These are phyloP conservation scores for Dendrobium huoshanense DNA, from an alignment of 106 monocot species.

Conservation along the genomic window DNA sequence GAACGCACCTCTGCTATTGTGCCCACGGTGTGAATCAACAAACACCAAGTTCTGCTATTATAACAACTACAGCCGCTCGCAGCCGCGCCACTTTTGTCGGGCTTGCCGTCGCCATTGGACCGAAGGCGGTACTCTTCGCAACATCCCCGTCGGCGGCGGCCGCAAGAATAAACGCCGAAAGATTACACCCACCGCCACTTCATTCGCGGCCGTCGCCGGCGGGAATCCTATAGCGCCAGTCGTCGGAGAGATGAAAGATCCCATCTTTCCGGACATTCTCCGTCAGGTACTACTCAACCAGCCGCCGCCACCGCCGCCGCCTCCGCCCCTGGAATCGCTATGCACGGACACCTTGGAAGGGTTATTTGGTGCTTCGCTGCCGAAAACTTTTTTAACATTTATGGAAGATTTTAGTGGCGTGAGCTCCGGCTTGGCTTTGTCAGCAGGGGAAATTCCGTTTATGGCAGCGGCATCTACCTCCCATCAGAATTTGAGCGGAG, in stretches of 20 bases:
- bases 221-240: not conserved
- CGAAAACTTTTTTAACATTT: not conserved
- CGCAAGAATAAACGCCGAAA: constrained; percentile 8
- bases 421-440: not conserved
- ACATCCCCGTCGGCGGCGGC: constrained; percentile 4
- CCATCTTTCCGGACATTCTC: not conserved
- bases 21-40: constrained; percentile 1
- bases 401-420: not conserved
- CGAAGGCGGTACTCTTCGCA: constrained; percentile 9
- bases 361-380: not conserved
- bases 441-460: not conserved
- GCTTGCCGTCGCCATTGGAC: constrained; percentile 13
- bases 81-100: constrained; percentile 39
- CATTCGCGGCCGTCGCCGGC: not conserved
- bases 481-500: not conserved
- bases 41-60: constrained; percentile 82
- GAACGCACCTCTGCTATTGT: not conserved
- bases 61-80: constrained; percentile 62
- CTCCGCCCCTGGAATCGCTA: not conserved
- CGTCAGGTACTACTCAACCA: not conserved
- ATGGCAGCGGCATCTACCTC: not conserved
- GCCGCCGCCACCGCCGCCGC: not conserved
- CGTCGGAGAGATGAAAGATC: not conserved
- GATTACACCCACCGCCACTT: not conserved
- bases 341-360: not conserved